Evolutionary conservation across 257 asterid genomes (phyloP), one percentile per base, ranked within the genome.

Genomic region (Scutellaria barbata): DNA sequence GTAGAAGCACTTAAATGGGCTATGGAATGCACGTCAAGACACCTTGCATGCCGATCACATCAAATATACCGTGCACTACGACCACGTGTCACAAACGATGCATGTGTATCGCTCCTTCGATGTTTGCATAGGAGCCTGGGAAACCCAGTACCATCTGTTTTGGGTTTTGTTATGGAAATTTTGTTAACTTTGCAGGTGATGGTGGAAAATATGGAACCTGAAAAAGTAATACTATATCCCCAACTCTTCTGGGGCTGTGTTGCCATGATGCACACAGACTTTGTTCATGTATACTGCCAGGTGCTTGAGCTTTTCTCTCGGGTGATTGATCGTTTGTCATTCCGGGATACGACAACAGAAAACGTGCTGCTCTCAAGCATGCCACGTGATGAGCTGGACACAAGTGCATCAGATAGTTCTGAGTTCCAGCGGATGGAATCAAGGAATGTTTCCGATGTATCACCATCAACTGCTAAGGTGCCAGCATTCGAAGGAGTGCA

Each of bases 181-280:
- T 75, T 95, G 86, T 74, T 92, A 77, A 95, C 98, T 74, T 78
- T 95, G 87, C 99, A 87, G 83, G 97, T 95, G 72, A 95, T 95
- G 99, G 99, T 95, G 74, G 96, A 95, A 81, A 95, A 92, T 80
- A 95, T 95, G 99, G 99, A 92, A 82, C 97, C 98, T 2, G 98
- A 95, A 78, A 92, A 95, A 81, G 95, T 95, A 53, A 95, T 95
- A 77, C 85, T 95, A 5, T 95, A 95, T 73, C 99, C 99, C 68
- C 99, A 95, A 83, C 98, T 95, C 72, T 95, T 95, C 85, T 95
- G 99, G 99, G 99, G 98, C 8, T 95, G 99, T 75, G 98, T 95
- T 25, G 97, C 99, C 43, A 92, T 95, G 99, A 88, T 92, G 99
- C 99, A 95, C 82, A 95, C 98, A 0, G 99, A 95, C 63, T 95